Percentiles rank a stretch among this genome's conserved stretches.
phyloP scores from a whole-genome alignment of 2,329 filamentous ascomycete species.

The Neonectria hederae region DNA sequence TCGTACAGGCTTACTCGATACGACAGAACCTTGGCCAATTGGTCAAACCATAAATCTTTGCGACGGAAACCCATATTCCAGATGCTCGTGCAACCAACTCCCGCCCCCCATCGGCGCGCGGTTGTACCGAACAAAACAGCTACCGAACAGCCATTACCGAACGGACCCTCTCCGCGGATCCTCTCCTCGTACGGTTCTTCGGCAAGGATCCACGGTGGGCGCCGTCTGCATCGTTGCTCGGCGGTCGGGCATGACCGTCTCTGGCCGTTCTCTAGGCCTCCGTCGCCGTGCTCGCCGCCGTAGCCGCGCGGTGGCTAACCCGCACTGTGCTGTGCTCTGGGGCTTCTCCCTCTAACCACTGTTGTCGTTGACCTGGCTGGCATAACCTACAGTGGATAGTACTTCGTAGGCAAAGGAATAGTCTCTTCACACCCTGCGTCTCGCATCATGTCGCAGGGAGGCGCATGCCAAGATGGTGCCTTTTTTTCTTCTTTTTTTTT shows the following conservation, averaged over 20 bases:
- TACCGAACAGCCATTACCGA: neutral
- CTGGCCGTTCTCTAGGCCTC: neutral
- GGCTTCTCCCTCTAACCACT: neutral
- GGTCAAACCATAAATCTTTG: neutral
- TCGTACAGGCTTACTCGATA: neutral
- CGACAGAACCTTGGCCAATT: neutral
- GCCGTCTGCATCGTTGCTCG: constrained; percentile 7
- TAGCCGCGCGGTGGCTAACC: constrained; percentile 16
- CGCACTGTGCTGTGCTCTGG: constrained; percentile 23
- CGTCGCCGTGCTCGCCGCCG: constrained; percentile 21
- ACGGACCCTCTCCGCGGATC: neutral
- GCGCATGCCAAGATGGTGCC: neutral
- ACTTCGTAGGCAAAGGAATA: neutral
- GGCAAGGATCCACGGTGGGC: constrained; percentile 15
- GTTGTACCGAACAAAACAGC: neutral
- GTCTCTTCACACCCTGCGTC: neutral
- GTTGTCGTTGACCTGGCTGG: neutral
- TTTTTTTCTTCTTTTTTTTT: neutral
- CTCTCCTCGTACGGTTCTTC: constrained; percentile 23
- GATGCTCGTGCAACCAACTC: neutral
- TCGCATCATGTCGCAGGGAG: neutral
- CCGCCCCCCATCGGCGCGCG: neutral
- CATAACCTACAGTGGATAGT: neutral
- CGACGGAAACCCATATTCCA: neutral
- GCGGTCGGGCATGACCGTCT: constrained; percentile 21